Conservation (phyloP, 768 basidiomycete species). For the Polyporus arcularius region DNA sequence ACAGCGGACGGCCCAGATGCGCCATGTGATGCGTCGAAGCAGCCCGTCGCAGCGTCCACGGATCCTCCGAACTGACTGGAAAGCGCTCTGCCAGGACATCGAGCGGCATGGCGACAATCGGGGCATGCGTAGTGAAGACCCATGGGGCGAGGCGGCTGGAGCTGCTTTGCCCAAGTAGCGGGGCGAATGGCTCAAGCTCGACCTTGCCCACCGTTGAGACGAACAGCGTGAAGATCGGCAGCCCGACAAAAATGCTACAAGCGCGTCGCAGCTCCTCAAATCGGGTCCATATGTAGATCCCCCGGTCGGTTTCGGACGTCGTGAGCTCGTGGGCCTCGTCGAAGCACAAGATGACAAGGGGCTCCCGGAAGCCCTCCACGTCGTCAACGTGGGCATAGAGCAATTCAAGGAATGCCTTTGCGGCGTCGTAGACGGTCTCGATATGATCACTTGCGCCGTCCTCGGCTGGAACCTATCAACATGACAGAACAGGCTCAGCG, state of each 20-base stretch:
- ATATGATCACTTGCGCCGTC: too few relatives aligned
- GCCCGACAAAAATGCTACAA: not conserved
- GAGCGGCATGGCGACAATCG: constrained; percentile 25
- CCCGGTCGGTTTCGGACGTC: not conserved
- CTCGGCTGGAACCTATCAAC: too few relatives aligned
- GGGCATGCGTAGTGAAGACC: constrained; percentile 9
- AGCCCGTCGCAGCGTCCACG: constrained; percentile 17
- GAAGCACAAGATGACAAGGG: not conserved
- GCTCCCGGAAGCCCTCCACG: not conserved
- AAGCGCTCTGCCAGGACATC: constrained; percentile 26
- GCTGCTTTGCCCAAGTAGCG: not conserved
- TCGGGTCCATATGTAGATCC: not conserved
- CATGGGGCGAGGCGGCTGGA: constrained; percentile 8
- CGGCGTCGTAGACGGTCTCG: not conserved
- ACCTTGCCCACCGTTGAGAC: constrained; percentile 24
- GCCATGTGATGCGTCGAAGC: constrained; percentile 21
- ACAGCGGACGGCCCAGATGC: constrained; percentile 29
- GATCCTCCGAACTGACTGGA: not conserved
- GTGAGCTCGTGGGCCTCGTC: not conserved
- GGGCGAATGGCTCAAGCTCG: constrained; percentile 14
- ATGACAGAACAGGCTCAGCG: too few relatives aligned
- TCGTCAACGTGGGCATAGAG: not conserved
- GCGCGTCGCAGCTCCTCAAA: not conserved
- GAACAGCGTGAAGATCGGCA: not conserved
- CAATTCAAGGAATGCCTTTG: not conserved